Base-by-base conservation (phyloP, 495 filamentous ascomycete genomes). In the Xylaria longipes region DNA sequence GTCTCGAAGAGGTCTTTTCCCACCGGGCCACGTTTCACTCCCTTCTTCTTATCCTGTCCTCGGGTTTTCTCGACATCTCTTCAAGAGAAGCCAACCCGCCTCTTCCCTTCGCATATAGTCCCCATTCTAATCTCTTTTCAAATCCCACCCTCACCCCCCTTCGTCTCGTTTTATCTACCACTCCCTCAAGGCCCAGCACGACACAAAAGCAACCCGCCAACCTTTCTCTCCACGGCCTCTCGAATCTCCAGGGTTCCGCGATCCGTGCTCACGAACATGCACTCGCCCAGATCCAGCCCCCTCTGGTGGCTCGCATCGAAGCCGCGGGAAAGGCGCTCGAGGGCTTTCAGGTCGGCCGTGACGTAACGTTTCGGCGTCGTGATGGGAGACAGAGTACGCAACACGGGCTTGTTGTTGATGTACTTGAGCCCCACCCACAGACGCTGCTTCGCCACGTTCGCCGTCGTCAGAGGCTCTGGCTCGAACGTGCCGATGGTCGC, bases 381-480 rank as follows among this genome's bases (percentile, higher is more conserved):
- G 57, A 97, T 84, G 82, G 94, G 81, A 37, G 74, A 74, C 80
- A 97, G 87, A 75, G 89, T 84, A 41, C 86, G 86, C 68, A 99
- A 77, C 62, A 99, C 96, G 3, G 97, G 93, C 25, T 3, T n/a
- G 60, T 17, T n/a, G 77, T 93, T 93, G 76, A 88, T 94, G 85
- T 99, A 99, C 84, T 98, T 98, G 75, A 98, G 81, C 11, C 94
- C 95, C 11, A 99, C 76, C 96, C 96, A 99, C 9, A 99, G 81
- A 60, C 96, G 86, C 75, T 94, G 83, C 46, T 87, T 87, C 2
- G 93, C 86, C 6, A 95, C 85, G 82, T 98, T 98, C 73, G 86
- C 88, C 65, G 90, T 89, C 31, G 94, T 97, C 57, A 95, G 86
- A 0, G 88, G 84, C 74, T 90, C 89, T 77, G 80, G 80, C 74